Base-by-base conservation (phyloP, 2,329 filamentous ascomycete species). In the Trichoderma pleuroti region DNA sequence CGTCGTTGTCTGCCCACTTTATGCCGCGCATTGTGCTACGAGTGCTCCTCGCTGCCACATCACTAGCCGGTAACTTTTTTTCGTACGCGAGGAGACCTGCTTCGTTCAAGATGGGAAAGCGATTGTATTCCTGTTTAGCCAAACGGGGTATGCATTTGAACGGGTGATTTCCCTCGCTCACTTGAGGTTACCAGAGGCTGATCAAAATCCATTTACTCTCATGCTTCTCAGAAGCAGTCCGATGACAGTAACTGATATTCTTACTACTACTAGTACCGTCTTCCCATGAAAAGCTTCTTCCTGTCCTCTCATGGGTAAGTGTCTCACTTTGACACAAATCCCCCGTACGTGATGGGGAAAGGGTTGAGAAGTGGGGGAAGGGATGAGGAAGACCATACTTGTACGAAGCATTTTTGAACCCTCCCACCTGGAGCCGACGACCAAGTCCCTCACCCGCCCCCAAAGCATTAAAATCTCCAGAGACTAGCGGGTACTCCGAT, bases 281-380 rank as follows among this genome's bases (percentile, higher is more conserved):
- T 60, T 26, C 12, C 28, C 32, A 21, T 42, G 26, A 28, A 28
- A 28, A 57, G 28, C 14, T 18, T 24, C 65, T 36, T 32, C n/a
- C 46, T 46, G 21, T 67, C 32, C 64, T 57, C 21, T 42, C 3
- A 32, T 67, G 52, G 28, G 21, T 26, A 6, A 32, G 34, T 68
- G 65, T 68, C 65, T 68, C 28, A 68, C 54, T 30, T 56, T 68
- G 56, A 68, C 65, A 68, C 65, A 52, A 28, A 39, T 60, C 54
- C 39, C 16, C 54, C 39, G 56, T 59, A 30, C 54, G 39, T 49
- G 65, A 49, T 28, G 24, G 52, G 36, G 10, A 12, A 32, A 42
- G 56, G 65, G 49, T 21, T 30, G n/a, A 21, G 39, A 34, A 28
- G 65, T 36, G 65, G 64, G 64, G 64, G 12, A 46, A 59, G 64